Evolutionary conservation across 768 basidiomycete species (phyloP), one percentile per base, ranked within the genome.

Genomic region (Lentinula edodes): DNA sequence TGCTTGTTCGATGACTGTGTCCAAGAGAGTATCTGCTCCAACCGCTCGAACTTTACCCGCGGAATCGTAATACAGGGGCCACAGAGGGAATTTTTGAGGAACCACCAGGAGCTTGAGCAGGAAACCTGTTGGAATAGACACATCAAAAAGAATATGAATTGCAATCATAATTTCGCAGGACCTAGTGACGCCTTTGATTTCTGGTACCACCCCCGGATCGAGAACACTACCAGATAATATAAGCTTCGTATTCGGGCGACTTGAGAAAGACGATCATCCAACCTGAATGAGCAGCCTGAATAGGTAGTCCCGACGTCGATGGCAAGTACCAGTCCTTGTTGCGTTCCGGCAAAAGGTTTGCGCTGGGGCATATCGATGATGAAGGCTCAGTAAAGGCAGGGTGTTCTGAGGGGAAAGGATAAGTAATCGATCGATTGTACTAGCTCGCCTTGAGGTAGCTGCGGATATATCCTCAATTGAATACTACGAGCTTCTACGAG

Each of bases 61-160:
- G 8, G 63, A 57, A 60, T 81, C 80, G 62, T 83, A 83, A 61
- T 78, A 79, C 13, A 83, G 60, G n/a, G n/a, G n/a, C n/a, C 36
- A 81, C 69, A 0, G 80, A 78, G 0, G 80, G 82, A 45, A 83
- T 79, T 61, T 82, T 83, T 23, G 73, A 76, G 57, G 81, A 76
- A 5, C 78, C 76, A 3, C 76, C 77, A 4, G 74, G 70, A n/a
- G 79, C 76, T 61, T 80, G 80, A 0, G 74, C 76, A 5, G 80
- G 83, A 61, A 76, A 82, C 60, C 82, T 82, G 35, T 34, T 18
- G 55, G 15, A 32, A 34, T 34, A 15, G 15, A 41, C 16, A 42
- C 35, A 56, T 6, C n/a, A 10, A 36, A 15, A 12, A 23, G 23
- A 23, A n/a, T n/a, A 54, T 34, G 16, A 9, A 58, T 32, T n/a